Percentiles rank a stretch among this genome's conserved stretches.
Evolutionary conservation across 805 yeast genomes (phyloP).

Genomic region (Nakazawaea populi): DNA sequence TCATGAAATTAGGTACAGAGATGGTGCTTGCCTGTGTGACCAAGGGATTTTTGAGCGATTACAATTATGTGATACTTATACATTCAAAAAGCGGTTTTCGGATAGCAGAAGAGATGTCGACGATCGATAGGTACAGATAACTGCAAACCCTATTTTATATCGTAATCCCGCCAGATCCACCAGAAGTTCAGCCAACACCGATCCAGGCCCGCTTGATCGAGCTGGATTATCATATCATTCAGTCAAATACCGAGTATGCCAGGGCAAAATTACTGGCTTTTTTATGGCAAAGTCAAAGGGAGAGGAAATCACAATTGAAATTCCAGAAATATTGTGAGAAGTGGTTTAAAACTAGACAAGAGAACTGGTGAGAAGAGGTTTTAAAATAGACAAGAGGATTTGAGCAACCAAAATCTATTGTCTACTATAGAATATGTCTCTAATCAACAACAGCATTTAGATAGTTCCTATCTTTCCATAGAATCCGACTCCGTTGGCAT

Average conservation of each 20-base stretch:
- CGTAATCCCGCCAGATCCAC: background rate
- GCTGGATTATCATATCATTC: background rate
- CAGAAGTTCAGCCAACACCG: no score
- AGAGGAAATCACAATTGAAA: background rate
- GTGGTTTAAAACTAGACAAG: background rate
- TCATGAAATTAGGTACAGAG: background rate
- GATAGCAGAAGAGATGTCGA: background rate
- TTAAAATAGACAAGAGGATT: no score
- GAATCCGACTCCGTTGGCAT: no score
- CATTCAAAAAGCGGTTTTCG: background rate
- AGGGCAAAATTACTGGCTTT: background rate
- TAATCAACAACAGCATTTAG: no score
- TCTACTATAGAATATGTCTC: no score
- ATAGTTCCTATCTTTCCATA: background rate
- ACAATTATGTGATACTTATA: background rate
- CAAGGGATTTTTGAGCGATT: background rate
- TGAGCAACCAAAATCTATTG: no score
- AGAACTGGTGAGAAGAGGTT: no score
- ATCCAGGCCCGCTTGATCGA: background rate
- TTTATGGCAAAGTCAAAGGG: background rate
- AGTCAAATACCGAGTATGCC: background rate
- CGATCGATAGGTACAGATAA: background rate
- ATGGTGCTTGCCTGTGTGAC: background rate
- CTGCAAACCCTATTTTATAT: background rate
- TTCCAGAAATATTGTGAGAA: background rate